phyloP scores from a whole-genome alignment of 495 filamentous ascomycete genomes.

The Jackrogersella minutella region DNA sequence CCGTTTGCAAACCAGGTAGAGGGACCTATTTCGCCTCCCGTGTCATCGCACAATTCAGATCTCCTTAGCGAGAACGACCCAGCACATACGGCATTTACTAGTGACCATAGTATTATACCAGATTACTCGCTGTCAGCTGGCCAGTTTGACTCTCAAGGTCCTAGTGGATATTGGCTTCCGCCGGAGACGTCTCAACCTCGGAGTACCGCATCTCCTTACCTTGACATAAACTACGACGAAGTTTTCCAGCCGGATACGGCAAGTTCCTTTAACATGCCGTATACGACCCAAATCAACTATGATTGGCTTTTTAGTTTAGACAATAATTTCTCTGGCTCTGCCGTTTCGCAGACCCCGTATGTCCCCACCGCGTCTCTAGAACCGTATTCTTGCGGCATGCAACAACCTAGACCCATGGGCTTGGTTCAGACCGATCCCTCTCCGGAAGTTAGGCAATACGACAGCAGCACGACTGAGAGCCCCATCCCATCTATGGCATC shows the following conservation, averaged over 20 bases:
- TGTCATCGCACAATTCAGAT: constrained; percentile 31
- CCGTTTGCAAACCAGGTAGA: constrained; percentile 14
- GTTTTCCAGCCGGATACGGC: constrained; percentile 55
- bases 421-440: constrained; percentile 9
- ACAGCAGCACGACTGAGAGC: constrained; percentile 8
- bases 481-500: constrained; percentile 26
- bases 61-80: constrained; percentile 23
- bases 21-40: constrained; percentile 36
- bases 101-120: constrained; percentile 14
- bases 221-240: constrained; percentile 52
- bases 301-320: constrained; percentile 63
- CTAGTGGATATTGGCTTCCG: constrained; percentile 23
- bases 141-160: constrained; percentile 22
- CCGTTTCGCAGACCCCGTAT: constrained; percentile 21
- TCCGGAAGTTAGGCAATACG: constrained; percentile 2
- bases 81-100: constrained; percentile 11
- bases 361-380: constrained; percentile 14
- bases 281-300: constrained; percentile 63
- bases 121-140: constrained; percentile 20
- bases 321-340: neutral
- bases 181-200: constrained; percentile 13
- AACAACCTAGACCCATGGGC: constrained; percentile 5
- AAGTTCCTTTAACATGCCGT: constrained; percentile 65
- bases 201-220: constrained; percentile 16
- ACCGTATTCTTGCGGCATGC: constrained; percentile 12